Evolutionary conservation across 73 alveolate genomes (phyloP).

Genomic region (Paramecium sexaurelia): DNA sequence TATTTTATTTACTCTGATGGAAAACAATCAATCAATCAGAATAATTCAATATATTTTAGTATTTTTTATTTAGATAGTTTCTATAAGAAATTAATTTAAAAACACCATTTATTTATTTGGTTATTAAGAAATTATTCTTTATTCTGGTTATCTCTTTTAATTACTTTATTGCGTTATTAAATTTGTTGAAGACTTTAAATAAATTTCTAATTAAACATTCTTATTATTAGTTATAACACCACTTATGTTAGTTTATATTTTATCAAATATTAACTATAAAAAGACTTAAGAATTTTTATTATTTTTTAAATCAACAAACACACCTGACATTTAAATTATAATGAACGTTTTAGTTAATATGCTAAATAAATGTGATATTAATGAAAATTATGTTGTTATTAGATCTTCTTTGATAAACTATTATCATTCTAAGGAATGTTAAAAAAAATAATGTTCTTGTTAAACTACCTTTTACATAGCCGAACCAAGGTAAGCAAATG

Average conservation of each 20-base stretch:
- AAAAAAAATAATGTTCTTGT: neutral
- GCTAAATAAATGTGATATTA: neutral
- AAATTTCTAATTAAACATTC: neutral
- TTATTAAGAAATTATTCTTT: neutral
- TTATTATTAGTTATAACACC: conserved; percentile 3
- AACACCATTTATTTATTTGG: neutral
- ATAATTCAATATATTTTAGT: neutral
- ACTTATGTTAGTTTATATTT: neutral
- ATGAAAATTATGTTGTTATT: neutral
- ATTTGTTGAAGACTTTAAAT: neutral
- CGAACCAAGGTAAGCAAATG: neutral
- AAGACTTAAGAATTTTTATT: neutral
- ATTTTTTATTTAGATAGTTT: neutral
- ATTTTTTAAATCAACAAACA: neutral
- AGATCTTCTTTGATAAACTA: neutral
- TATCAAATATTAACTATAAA: neutral
- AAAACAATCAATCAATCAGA: neutral
- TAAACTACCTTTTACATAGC: neutral
- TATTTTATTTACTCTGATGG: neutral
- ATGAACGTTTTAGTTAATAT: neutral
- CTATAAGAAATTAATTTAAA: neutral
- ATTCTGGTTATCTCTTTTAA: neutral
- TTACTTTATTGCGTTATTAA: neutral
- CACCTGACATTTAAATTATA: neutral
- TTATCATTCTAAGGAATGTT: neutral